These are phyloP conservation scores for Chrysanthemum lavandulifolium DNA, from an alignment of 129 eudicot species.

Conservation along the genomic window DNA sequence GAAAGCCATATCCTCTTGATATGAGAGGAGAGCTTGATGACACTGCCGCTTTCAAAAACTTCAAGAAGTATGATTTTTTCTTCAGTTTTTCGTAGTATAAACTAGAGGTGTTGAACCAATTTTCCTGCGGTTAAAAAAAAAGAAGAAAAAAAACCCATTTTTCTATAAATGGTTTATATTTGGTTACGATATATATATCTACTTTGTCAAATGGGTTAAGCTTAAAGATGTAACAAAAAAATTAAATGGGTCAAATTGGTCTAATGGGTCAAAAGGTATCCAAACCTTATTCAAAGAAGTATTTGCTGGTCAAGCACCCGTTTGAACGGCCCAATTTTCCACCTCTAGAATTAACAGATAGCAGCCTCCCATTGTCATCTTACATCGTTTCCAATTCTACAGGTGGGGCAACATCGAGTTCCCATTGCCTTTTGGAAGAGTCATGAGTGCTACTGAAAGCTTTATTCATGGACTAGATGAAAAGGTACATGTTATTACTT, in stretches of 20 bases:
- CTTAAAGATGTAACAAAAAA: no score
- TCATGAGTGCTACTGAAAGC: constrained; percentile 94
- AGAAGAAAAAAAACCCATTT: no score
- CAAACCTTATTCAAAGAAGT: no score
- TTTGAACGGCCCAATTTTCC: neutral
- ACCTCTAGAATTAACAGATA: neutral
- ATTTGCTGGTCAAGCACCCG: no score
- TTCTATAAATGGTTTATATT: no score
- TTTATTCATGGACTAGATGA: constrained; percentile 96
- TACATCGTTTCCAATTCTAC: constrained; percentile 20
- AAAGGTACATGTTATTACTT: constrained; percentile 49
- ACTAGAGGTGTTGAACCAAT: no score
- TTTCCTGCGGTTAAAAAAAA: no score
- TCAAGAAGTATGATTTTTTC: constrained; percentile 61
- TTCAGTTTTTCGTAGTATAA: no score
- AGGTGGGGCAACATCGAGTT: constrained; percentile 98
- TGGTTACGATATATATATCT: no score
- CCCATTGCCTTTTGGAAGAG: constrained; percentile 99
- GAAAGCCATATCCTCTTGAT: constrained; percentile 98
- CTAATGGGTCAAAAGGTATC: no score
- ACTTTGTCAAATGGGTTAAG: no score
- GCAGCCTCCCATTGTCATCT: constrained; percentile 15
- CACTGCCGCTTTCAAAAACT: constrained; percentile 97
- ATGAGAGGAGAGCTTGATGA: constrained; percentile 99
- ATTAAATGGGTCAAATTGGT: no score